These are phyloP conservation scores for Trypanosoma congolense DNA, from an alignment of 208 protist genomes.

Conservation along the genomic window DNA sequence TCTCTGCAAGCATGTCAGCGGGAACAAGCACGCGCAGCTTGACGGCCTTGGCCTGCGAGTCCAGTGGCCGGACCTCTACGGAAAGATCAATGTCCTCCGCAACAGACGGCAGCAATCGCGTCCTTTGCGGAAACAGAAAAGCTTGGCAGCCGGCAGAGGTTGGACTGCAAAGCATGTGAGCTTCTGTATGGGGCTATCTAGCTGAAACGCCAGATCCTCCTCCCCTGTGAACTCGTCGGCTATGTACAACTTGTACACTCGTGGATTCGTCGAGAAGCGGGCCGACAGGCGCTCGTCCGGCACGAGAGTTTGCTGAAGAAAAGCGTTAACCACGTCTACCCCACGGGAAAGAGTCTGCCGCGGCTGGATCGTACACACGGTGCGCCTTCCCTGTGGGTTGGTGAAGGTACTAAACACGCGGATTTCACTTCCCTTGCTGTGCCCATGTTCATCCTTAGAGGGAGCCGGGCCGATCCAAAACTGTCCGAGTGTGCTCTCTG, in stretches of 20 bases:
- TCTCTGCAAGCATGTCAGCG: constrained; percentile 74
- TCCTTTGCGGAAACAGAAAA: constrained; percentile 77
- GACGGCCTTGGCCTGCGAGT: constrained; percentile 45
- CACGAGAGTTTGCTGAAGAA: constrained; percentile 59
- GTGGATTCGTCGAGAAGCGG: constrained; percentile 65
- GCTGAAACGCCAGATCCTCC: constrained; percentile 78
- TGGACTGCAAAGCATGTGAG: constrained; percentile 80
- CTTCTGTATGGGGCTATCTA: constrained; percentile 54
- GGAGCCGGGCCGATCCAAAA: background rate
- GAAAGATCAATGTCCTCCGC: constrained; percentile 65
- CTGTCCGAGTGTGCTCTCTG: constrained; percentile 8
- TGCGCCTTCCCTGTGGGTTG: constrained; percentile 47
- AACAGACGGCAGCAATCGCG: constrained; percentile 44
- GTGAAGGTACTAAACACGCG: constrained; percentile 79
- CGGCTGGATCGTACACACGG: constrained; percentile 45
- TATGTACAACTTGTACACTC: constrained; percentile 84
- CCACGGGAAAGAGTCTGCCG: constrained; percentile 49
- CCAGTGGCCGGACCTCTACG: constrained; percentile 60
- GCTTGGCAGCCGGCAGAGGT: constrained; percentile 61
- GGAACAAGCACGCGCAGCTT: constrained; percentile 67
- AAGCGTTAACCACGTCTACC: constrained; percentile 73
- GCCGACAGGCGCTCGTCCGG: constrained; percentile 48
- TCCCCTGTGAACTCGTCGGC: constrained; percentile 85
- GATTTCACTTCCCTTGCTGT: constrained; percentile 33
- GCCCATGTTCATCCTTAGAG: constrained; percentile 11